Base-by-base conservation (phyloP, 768 basidiomycete genomes). In the Tricholoma bakamatsutake region DNA sequence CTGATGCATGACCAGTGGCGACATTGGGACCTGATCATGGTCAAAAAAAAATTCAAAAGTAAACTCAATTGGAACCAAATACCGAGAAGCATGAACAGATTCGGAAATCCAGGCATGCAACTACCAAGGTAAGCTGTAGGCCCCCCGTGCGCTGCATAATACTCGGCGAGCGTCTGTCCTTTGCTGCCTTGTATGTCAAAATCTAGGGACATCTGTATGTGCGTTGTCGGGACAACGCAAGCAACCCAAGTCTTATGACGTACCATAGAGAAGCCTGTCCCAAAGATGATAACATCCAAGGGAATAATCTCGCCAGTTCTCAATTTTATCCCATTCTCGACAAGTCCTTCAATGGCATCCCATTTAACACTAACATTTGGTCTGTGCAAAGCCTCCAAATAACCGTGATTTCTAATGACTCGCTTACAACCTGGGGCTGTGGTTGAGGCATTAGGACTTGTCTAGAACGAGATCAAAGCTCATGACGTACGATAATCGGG, bases 391-490 rank as follows among this genome's bases (percentile, higher is more conserved):
- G 73, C 69, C n/a, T 75, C 65, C 17, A 87, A 74, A 62, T 84
- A 86, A 15, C 76, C 76, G 3, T 80, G 79, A 62, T 88, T 82
- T 53, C 80, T 71, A 33, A 87, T 79, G 17, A 85, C 76, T 37
- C 86, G 76, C 66, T 84, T 85, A 64, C 84, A 86, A 18, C 84
- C 84, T 30, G 79, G 76, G 42, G 77, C 81, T 82, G 55, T 34
- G 30, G 56, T 57, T 4, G 54, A 50, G 21, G 27, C 18, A 18
- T 40, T 35, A 42, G 48, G 57, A 18, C 42, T 52, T 49, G 34
- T 28, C 13, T 30, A 37, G 43, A 45, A 30, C 12, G 43, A 52
- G 43, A 27, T 47, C 31, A 11, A 24, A 18, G 28, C 35, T 50
- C 24, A 9, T 37, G 51, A 65, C 79, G 42, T 63, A 81, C 82